Percentiles rank a stretch among this genome's conserved stretches.
These are phyloP conservation scores for Trichoderma cornu-damae DNA, from an alignment of 2,329 filamentous ascomycete genomes.

Conservation along the genomic window DNA sequence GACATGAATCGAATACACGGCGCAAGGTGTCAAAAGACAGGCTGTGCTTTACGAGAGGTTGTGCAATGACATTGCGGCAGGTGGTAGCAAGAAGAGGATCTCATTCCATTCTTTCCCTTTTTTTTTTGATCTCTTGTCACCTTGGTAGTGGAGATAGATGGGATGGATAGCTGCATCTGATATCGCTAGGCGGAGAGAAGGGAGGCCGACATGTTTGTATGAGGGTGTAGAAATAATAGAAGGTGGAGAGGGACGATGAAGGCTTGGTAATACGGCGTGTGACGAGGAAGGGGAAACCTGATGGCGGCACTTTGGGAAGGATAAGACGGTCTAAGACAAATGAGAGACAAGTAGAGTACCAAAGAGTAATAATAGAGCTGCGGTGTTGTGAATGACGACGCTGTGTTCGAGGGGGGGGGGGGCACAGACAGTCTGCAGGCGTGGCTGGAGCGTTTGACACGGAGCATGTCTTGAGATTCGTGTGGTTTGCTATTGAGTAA, in stretches of 20 bases:
- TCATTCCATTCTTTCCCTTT: background rate
- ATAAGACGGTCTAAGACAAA: background rate
- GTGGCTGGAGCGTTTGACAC: slow-evolving; percentile 1
- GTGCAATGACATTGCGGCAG: slow-evolving; percentile 1
- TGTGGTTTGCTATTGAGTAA: background rate
- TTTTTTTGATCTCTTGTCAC: background rate
- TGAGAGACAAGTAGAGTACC: background rate
- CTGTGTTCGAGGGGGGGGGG: slow-evolving; percentile 4
- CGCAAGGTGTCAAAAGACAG: slow-evolving; percentile 5
- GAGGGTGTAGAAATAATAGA: background rate
- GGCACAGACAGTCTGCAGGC: background rate
- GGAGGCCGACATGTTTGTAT: background rate
- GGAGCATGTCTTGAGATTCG: background rate
- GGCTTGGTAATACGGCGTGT: slow-evolving; percentile 2
- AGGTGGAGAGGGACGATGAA: background rate
- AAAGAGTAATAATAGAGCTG: background rate
- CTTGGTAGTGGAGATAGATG: background rate
- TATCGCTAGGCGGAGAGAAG: slow-evolving; percentile 6
- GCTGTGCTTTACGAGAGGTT: slow-evolving; percentile 8
- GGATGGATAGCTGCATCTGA: slow-evolving; percentile 10
- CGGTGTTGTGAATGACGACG: slow-evolving; percentile 1
- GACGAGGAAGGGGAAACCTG: background rate
- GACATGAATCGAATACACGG: background rate
- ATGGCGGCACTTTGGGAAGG: background rate
- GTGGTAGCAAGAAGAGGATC: background rate